Base-by-base conservation (phyloP, 371 early-diverging fungal genomes). In the Haplosporangium sp. region DNA sequence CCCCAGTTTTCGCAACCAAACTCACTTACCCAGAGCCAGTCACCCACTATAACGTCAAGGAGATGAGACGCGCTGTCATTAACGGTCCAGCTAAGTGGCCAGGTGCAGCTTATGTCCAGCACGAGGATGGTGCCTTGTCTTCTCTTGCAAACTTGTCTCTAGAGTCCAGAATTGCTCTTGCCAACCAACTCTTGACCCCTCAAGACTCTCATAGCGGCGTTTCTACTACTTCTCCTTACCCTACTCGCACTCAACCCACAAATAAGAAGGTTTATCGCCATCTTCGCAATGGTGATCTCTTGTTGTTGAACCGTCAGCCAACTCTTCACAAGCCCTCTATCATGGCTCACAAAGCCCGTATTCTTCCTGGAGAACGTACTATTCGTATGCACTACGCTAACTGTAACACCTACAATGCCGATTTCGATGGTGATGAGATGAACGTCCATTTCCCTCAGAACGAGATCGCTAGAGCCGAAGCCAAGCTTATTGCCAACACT, bases 361-460 rank as follows among this genome's bases (percentile, higher is more conserved):
- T 99, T 20, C 89, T 99, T 19, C 97, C 97, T 13, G 97, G 96
- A 35, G 99, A 99, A 84, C 99, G 96, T 76, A 99, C 99, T 4
- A 95, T 99, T 85, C 94, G 99, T 59, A 97, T 99, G 97, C 99
- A 99, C 88, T 99, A 99, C 85, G 98, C 98, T 61, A 95, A 93
- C 85, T 96, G 97, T 87, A 98, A 98, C 84, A 94, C 97, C 8
- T 97, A 97, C 82, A 99, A 99, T 85, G 99, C 99, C 68, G 99
- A 99, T 92, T 99, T 99, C 87, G 99, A 99, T 86, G 99, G 99
- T 83, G 99, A 99, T 87, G 99, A 99, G 87, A 99, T 99, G 99
- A 99, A 99, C 86, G 93, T 99, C 74, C 99, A 99, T 87, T 99
- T 99, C 82, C 99, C 99, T 44, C 99, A 99, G 87, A 96, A 95